Conservation (phyloP, 2,329 filamentous ascomycete genomes). For the Colletotrichum lini region DNA sequence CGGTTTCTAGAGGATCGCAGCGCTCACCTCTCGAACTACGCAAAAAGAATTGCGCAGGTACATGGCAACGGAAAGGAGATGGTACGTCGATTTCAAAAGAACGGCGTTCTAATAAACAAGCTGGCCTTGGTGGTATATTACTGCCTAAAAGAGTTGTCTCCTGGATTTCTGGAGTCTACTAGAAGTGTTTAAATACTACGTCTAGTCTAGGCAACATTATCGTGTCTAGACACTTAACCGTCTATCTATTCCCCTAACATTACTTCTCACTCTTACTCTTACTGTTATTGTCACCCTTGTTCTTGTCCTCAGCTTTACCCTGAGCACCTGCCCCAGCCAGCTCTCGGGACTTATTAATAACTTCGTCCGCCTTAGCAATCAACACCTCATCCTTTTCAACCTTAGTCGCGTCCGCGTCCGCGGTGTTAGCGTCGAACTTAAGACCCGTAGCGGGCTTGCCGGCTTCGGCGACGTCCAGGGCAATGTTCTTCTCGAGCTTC, state of each 20-base stretch:
- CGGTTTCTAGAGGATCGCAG: too few relatives aligned
- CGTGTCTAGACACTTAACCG: neutral
- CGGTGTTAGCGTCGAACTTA: constrained; percentile 41
- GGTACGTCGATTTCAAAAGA: too few relatives aligned
- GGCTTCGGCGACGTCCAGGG: constrained; percentile 60
- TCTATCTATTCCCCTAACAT: too few relatives aligned
- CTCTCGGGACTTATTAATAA: constrained; percentile 21
- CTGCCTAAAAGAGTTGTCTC: neutral
- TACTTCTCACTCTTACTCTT: constrained; percentile 7
- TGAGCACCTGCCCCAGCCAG: constrained; percentile 4
- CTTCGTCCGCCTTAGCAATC: constrained; percentile 26
- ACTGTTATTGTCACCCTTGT: neutral
- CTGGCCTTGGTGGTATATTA: too few relatives aligned
- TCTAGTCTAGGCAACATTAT: neutral
- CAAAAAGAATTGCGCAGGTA: too few relatives aligned
- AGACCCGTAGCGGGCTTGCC: constrained; percentile 59
- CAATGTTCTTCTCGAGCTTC: constrained; percentile 69
- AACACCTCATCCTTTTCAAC: constrained; percentile 29
- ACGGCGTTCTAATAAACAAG: too few relatives aligned
- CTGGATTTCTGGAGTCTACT: neutral
- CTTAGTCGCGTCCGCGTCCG: constrained; percentile 24
- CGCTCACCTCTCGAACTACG: too few relatives aligned
- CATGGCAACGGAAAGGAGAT: too few relatives aligned
- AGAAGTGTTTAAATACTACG: neutral
- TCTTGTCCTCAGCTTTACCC: neutral